Percentiles rank a stretch among this genome's conserved stretches.
phyloP scores from a whole-genome alignment of 352 stramenopile species.

The Phytopythium ostracodes region DNA sequence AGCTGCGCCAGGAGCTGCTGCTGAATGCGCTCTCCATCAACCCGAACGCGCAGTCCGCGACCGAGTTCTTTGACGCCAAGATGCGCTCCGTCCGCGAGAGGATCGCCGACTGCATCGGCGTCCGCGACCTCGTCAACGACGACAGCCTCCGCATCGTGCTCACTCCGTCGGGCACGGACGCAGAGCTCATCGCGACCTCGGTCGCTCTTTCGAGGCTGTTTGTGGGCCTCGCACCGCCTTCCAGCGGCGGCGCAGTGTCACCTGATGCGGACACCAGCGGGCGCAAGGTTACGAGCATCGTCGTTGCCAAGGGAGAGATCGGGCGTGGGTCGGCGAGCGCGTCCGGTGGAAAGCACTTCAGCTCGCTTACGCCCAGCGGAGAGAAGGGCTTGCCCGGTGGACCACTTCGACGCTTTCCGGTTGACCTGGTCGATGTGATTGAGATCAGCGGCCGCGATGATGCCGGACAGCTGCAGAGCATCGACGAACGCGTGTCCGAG shows the following conservation, averaged over 20 bases:
- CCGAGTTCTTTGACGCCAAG: constrained; percentile 62
- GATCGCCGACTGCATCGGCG: constrained; percentile 50
- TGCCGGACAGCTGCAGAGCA: constrained; percentile 41
- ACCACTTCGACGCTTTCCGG: constrained; percentile 53
- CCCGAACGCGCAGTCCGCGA: constrained; percentile 65
- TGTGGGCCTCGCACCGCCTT: constrained; percentile 27
- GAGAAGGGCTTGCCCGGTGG: constrained; percentile 38
- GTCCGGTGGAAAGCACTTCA: constrained; percentile 79
- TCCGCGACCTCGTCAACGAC: constrained; percentile 47
- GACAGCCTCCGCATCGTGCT: constrained; percentile 57
- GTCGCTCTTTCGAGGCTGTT: constrained; percentile 63
- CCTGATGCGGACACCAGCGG: constrained; percentile 11
- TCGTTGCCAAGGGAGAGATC: constrained; percentile 81
- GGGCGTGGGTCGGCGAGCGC: constrained; percentile 74
- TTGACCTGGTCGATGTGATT: constrained; percentile 56
- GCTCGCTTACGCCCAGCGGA: constrained; percentile 69
- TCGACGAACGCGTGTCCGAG: constrained; percentile 38
- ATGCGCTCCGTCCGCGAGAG: constrained; percentile 52
- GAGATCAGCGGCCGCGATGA: constrained; percentile 56
- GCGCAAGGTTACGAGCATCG: constrained; percentile 78
- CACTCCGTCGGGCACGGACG: constrained; percentile 83
- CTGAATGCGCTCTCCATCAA: constrained; percentile 82
- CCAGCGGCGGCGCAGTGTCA: constrained; percentile 19
- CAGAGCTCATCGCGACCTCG: constrained; percentile 77
- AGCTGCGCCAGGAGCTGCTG: constrained; percentile 66